Evolutionary conservation across 2,329 filamentous ascomycete genomes (phyloP).

Genomic region (Scleromitrula shiraiana): DNA sequence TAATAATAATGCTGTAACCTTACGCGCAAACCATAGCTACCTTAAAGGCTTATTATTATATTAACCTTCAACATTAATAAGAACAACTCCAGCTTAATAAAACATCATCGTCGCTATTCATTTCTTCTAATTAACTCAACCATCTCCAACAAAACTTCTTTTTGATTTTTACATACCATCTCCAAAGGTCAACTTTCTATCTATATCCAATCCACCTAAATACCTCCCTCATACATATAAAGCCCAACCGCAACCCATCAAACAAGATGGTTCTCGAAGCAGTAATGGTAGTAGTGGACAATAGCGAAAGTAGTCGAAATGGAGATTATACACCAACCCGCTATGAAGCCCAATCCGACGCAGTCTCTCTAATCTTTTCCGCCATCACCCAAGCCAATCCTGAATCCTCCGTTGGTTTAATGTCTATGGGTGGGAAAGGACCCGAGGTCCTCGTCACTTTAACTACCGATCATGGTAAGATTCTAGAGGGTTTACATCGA

Average conservation of each 20-base stretch:
- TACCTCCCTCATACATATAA: too few species aligned
- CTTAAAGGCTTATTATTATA: too few species aligned
- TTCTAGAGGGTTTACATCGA: constrained; percentile 82
- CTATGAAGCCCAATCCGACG: constrained; percentile 94
- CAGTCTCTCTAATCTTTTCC: constrained; percentile 90
- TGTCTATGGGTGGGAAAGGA: constrained; percentile 98
- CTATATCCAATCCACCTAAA: background rate
- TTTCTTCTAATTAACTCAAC: too few species aligned
- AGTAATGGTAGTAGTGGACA: constrained; percentile 99
- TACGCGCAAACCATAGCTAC: constrained; percentile 14
- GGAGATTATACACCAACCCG: constrained; percentile 86
- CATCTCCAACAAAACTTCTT: background rate
- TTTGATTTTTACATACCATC: background rate
- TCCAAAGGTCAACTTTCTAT: background rate
- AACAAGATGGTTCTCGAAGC: constrained; percentile 93
- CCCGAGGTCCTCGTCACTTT: constrained; percentile 95
- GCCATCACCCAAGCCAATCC: constrained; percentile 92
- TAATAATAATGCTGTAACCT: constrained; percentile 1
- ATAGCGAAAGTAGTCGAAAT: constrained; percentile 97
- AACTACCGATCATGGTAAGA: constrained; percentile 92
- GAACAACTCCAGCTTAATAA: background rate
- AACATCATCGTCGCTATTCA: constrained; percentile 3
- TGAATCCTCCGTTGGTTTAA: constrained; percentile 92
- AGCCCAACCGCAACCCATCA: constrained; percentile 3
- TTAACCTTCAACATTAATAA: background rate